Percentiles rank a stretch among this genome's conserved stretches.
Conservation (phyloP, 2,329 filamentous ascomycete species). For the Fusarium sterilihyphosum region DNA sequence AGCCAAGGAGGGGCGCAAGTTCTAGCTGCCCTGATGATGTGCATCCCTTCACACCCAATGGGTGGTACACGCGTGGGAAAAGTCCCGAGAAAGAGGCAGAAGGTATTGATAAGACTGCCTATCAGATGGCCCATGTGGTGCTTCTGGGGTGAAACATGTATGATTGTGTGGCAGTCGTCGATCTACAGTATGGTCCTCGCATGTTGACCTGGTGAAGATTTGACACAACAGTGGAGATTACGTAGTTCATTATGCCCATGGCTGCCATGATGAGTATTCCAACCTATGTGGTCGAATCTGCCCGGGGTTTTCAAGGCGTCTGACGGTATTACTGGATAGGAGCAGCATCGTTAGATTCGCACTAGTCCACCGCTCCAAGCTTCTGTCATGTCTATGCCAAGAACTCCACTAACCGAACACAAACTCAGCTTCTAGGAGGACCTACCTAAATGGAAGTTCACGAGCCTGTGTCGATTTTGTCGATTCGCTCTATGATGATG, state of each 20-base stretch:
- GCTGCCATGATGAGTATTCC: not conserved
- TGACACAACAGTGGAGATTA: slow-evolving; percentile 12
- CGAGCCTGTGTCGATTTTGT: slow-evolving; percentile 9
- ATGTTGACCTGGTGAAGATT: not conserved
- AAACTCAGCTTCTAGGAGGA: not conserved
- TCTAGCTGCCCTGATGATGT: slow-evolving; percentile 28
- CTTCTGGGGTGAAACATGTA: not conserved
- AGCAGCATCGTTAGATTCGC: not conserved
- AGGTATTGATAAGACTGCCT: slow-evolving; percentile 1
- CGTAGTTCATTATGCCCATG: slow-evolving; percentile 2
- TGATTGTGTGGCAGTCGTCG: not conserved
- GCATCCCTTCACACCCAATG: slow-evolving; percentile 30
- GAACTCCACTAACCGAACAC: not conserved
- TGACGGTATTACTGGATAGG: not conserved
- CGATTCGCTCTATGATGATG: slow-evolving; percentile 10
- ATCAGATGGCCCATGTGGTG: slow-evolving; percentile 26
- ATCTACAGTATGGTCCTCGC: not conserved
- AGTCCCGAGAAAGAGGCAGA: slow-evolving; percentile 29
- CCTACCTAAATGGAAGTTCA: not conserved
- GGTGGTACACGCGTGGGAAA: slow-evolving; percentile 20
- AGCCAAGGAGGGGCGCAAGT: slow-evolving; percentile 15
- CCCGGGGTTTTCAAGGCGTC: not conserved
- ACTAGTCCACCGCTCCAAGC: slow-evolving; percentile 7
- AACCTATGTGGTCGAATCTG: slow-evolving; percentile 10
- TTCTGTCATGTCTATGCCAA: not conserved